Conservation (phyloP, 179 eudicot genomes). For the Vitellaria paradoxa region DNA sequence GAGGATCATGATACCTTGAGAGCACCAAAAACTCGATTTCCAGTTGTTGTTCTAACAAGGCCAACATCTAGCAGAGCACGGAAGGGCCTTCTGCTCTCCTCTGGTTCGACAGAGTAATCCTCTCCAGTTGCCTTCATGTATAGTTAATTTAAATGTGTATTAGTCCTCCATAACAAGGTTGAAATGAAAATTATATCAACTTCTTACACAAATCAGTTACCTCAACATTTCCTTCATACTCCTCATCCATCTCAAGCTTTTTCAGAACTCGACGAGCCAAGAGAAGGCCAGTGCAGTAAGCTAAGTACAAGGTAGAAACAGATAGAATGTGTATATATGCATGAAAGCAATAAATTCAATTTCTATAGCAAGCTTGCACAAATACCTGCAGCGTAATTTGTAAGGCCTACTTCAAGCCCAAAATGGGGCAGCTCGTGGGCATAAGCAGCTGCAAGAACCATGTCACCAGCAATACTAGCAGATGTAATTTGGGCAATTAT, state of each 20-base stretch:
- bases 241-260: slow-evolving; percentile 60
- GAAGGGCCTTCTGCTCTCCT: slow-evolving; percentile 73
- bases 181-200: background rate
- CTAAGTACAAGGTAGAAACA: slow-evolving; percentile 20
- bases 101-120: slow-evolving; percentile 76
- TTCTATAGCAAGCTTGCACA: background rate
- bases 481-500: slow-evolving; percentile 61
- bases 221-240: slow-evolving; percentile 41
- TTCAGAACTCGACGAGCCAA: slow-evolving; percentile 65
- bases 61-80: slow-evolving; percentile 87
- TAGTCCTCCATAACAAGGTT: background rate
- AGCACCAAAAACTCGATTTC: slow-evolving; percentile 79
- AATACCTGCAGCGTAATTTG: slow-evolving; percentile 71
- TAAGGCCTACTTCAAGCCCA: slow-evolving; percentile 87
- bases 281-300: slow-evolving; percentile 73
- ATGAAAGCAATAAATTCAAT: background rate
- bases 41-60: slow-evolving; percentile 67
- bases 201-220: slow-evolving; percentile 10
- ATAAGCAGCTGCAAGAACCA: slow-evolving; percentile 68
- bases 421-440: slow-evolving; percentile 70
- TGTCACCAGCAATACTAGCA: slow-evolving; percentile 66
- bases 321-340: background rate
- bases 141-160: background rate
- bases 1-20: slow-evolving; percentile 45
- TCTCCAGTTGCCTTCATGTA: slow-evolving; percentile 62